A percentile compares a stretch with the other conserved stretches of the same genome.
These are phyloP conservation scores for Entomortierella parvispora DNA, from an alignment of 192 early-diverging fungal genomes.

Conservation along the genomic window DNA sequence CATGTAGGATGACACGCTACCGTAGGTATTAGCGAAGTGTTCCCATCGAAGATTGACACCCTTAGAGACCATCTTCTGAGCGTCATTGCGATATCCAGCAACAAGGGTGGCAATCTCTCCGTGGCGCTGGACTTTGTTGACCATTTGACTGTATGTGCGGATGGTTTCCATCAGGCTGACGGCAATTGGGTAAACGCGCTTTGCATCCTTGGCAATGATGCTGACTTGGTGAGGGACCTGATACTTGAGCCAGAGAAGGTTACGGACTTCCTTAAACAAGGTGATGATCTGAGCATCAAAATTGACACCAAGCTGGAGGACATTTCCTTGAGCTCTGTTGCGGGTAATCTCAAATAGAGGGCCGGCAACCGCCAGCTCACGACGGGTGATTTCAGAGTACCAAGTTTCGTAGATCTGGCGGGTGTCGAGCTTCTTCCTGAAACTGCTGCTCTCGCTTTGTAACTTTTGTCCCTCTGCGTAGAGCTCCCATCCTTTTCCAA, in stretches of 20 bases:
- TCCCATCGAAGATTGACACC: conserved; percentile 92
- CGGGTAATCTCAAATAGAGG: conserved; percentile 90
- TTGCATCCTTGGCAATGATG: conserved; percentile 94
- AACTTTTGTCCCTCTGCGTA: conserved; percentile 98
- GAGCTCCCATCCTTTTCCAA: conserved; percentile 96
- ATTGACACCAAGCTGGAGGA: conserved; percentile 87
- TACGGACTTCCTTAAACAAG: conserved; percentile 98
- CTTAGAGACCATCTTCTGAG: conserved; percentile 84
- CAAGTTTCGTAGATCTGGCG: conserved; percentile 91
- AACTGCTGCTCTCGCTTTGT: conserved; percentile 85
- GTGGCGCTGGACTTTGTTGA: conserved; percentile 81
- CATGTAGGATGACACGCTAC: conserved; percentile 34
- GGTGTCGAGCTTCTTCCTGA: conserved; percentile 95
- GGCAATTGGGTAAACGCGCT: conserved; percentile 97
- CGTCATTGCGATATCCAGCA: conserved; percentile 94
- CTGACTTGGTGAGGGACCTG: conserved; percentile 91
- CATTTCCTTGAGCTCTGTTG: conserved; percentile 77
- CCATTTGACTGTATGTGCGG: conserved; percentile 89
- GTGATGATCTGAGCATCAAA: conserved; percentile 96
- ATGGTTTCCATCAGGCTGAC: conserved; percentile 96
- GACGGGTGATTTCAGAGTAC: conserved; percentile 83
- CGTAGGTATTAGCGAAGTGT: conserved; percentile 87
- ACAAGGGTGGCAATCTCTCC: conserved; percentile 82
- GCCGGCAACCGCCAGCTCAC: conserved; percentile 86
- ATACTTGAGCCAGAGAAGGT: conserved; percentile 95